Percentiles rank a stretch among this genome's conserved stretches.
These are phyloP conservation scores for Pisolithus sp. DNA, from an alignment of 768 basidiomycete species.

Conservation along the genomic window DNA sequence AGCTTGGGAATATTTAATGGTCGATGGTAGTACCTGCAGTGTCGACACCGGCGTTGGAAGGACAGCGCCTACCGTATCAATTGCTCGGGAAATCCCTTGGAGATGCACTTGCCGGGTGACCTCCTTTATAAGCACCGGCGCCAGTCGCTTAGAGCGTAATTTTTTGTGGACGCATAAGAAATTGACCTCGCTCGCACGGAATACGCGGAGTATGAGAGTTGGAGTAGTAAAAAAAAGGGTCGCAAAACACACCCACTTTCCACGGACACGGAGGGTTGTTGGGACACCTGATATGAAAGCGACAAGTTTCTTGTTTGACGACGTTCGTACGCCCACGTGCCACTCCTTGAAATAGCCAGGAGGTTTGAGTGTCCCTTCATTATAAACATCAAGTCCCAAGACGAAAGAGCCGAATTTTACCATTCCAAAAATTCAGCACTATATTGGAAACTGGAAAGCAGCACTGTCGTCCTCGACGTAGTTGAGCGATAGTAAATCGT, in stretches of 20 bases:
- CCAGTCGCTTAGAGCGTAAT: slow-evolving; percentile 86
- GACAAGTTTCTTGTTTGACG: slow-evolving; percentile 86
- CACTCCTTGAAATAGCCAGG: slow-evolving; percentile 92
- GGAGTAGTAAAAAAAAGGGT: background rate
- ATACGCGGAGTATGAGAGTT: slow-evolving; percentile 38
- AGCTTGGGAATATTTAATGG: slow-evolving; percentile 89
- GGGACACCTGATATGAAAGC: slow-evolving; percentile 96
- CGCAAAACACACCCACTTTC: slow-evolving; percentile 50
- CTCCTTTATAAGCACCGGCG: slow-evolving; percentile 96
- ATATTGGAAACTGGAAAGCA: slow-evolving; percentile 94
- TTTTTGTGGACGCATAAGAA: slow-evolving; percentile 98
- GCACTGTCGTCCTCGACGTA: slow-evolving; percentile 97
- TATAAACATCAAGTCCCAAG: background rate
- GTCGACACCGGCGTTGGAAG: slow-evolving; percentile 90
- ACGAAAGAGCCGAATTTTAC: slow-evolving; percentile 33
- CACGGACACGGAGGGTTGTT: slow-evolving; percentile 75
- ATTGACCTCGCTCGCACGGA: slow-evolving; percentile 87
- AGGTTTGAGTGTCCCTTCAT: slow-evolving; percentile 83
- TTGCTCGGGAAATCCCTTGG: slow-evolving; percentile 89
- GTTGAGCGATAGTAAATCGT: slow-evolving; percentile 84
- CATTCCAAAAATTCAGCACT: slow-evolving; percentile 91
- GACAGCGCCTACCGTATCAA: slow-evolving; percentile 92
- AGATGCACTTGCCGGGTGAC: slow-evolving; percentile 90
- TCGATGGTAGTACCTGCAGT: slow-evolving; percentile 91
- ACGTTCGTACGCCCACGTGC: slow-evolving; percentile 95